Evolutionary conservation across 2,329 filamentous ascomycete species (phyloP).

Genomic region (Claviceps capensis): DNA sequence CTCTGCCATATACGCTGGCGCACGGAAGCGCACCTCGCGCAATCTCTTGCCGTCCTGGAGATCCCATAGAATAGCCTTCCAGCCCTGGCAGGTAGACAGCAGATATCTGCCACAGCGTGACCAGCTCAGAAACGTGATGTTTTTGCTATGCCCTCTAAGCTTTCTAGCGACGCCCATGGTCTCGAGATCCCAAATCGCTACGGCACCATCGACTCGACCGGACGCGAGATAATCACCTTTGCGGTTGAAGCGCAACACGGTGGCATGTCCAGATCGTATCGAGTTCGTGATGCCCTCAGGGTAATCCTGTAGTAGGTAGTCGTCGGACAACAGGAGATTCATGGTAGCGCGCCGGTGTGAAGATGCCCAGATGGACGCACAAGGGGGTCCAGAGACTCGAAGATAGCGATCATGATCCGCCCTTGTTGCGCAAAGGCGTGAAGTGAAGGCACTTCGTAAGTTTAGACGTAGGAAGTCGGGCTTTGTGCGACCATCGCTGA

Average conservation of each 20-base stretch:
- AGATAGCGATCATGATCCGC: neutral
- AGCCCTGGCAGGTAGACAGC: conserved; percentile 85
- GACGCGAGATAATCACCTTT: conserved; percentile 90
- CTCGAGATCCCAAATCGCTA: conserved; percentile 94
- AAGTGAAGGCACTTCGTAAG: neutral
- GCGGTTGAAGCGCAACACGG: conserved; percentile 74
- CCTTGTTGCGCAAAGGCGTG: neutral
- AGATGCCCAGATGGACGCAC: neutral
- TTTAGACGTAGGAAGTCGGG: no score
- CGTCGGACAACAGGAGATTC: conserved; percentile 48
- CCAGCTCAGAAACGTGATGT: conserved; percentile 93
- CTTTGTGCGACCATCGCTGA: no score
- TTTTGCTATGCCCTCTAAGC: conserved; percentile 80
- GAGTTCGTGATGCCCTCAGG: conserved; percentile 81
- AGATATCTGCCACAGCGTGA: conserved; percentile 83
- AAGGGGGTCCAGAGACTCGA: neutral
- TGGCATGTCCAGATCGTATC: conserved; percentile 58
- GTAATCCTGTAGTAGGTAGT: conserved; percentile 63
- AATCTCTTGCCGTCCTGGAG: conserved; percentile 55
- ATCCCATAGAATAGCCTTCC: conserved; percentile 95
- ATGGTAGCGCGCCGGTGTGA: conserved; percentile 20
- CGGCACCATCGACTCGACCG: conserved; percentile 83
- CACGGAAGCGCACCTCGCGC: conserved; percentile 80
- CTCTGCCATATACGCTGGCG: conserved; percentile 91
- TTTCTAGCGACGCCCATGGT: conserved; percentile 95